A percentile compares a stretch with the other conserved stretches of the same genome.
phyloP scores from a whole-genome alignment of 768 basidiomycete species.

The Mycena kentingensis region DNA sequence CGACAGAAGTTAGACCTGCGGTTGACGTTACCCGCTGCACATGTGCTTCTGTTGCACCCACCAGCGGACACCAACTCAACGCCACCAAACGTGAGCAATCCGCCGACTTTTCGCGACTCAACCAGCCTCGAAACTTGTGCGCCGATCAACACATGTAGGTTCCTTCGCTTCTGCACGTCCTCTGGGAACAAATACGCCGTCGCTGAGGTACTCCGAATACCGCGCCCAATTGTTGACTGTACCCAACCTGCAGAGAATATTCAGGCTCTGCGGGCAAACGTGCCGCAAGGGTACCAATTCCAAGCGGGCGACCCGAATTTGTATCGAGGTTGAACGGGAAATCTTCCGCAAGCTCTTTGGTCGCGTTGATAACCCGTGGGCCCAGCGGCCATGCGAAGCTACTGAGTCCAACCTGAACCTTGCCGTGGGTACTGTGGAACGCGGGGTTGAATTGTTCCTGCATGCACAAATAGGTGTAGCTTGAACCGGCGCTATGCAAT shows the following conservation, averaged over 20 bases:
- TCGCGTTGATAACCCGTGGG: neutral
- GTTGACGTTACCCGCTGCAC: neutral
- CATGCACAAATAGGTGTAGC: neutral
- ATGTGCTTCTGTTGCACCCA: neutral
- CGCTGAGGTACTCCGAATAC: constrained; percentile 40
- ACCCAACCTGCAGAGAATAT: constrained; percentile 30
- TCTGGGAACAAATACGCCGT: constrained; percentile 34
- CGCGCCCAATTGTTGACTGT: constrained; percentile 34
- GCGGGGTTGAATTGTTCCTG: neutral
- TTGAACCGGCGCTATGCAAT: neutral
- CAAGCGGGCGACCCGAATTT: constrained; percentile 35
- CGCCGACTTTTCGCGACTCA: neutral
- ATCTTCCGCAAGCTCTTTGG: constrained; percentile 20
- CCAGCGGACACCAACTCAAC: neutral
- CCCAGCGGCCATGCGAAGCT: neutral
- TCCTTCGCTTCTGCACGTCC: constrained; percentile 30
- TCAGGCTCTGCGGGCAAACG: neutral
- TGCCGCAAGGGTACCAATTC: constrained; percentile 27
- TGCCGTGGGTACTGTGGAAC: neutral
- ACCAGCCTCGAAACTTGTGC: constrained; percentile 26
- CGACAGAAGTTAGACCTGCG: constrained; percentile 6
- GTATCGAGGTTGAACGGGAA: constrained; percentile 40
- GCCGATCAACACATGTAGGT: constrained; percentile 39
- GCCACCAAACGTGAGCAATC: neutral
- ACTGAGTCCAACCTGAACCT: neutral